Conservation (phyloP, 2,329 filamentous ascomycete species). For the Madurella mycetomatis region DNA sequence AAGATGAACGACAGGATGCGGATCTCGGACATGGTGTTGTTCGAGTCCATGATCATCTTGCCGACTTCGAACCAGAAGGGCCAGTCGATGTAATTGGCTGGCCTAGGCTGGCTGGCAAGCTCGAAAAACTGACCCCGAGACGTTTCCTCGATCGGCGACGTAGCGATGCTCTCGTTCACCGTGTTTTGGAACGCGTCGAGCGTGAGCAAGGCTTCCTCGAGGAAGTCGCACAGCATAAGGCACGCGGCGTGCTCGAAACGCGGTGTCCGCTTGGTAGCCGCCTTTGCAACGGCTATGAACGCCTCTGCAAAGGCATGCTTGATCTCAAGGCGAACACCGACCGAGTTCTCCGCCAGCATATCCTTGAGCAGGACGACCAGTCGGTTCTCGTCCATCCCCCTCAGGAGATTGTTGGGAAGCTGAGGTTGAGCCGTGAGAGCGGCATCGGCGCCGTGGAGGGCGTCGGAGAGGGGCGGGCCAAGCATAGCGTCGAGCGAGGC, state of each 20-base stretch:
- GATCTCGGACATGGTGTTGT: slow-evolving; percentile 88
- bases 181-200: slow-evolving; percentile 42
- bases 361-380: slow-evolving; percentile 78
- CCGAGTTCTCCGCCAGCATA: slow-evolving; percentile 54
- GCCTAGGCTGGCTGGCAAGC: not conserved
- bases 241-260: slow-evolving; percentile 78
- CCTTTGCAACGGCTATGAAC: slow-evolving; percentile 69
- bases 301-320: slow-evolving; percentile 71
- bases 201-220: slow-evolving; percentile 74
- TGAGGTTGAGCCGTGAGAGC: slow-evolving; percentile 52
- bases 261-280: slow-evolving; percentile 69
- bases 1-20: slow-evolving; percentile 78
- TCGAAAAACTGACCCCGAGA: slow-evolving; percentile 9
- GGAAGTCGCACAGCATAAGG: slow-evolving; percentile 85
- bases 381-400: slow-evolving; percentile 84
- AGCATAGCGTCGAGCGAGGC: slow-evolving; percentile 46
- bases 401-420: slow-evolving; percentile 61
- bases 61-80: slow-evolving; percentile 80
- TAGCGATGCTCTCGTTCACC: slow-evolving; percentile 31
- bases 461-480: slow-evolving; percentile 42
- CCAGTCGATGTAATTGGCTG: slow-evolving; percentile 62
- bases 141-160: slow-evolving; percentile 11
- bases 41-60: slow-evolving; percentile 71
- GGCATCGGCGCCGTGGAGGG: slow-evolving; percentile 57
- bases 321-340: slow-evolving; percentile 36